These are phyloP conservation scores for Pulveroboletus ravenelii DNA, from an alignment of 768 basidiomycete genomes.

Conservation along the genomic window DNA sequence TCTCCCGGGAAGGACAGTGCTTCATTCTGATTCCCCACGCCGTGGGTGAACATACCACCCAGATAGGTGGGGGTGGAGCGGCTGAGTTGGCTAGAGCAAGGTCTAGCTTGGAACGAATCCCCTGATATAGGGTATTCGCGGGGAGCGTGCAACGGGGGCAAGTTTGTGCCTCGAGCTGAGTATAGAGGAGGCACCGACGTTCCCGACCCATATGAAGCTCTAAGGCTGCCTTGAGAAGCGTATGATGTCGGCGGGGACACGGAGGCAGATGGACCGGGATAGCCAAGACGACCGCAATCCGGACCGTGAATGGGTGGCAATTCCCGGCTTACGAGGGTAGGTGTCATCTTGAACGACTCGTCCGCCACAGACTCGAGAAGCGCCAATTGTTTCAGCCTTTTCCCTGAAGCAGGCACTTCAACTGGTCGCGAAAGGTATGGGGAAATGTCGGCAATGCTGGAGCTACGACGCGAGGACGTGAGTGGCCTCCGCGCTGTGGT, in stretches of 20 bases:
- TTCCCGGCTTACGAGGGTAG: constrained; percentile 31
- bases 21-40: constrained; percentile 15
- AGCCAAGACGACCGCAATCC: not conserved
- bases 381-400: constrained; percentile 64
- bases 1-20: constrained; percentile 9
- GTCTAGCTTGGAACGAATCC: constrained; percentile 43
- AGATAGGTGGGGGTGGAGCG: constrained; percentile 25
- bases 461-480: constrained; percentile 31
- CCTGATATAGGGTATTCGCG: constrained; percentile 4
- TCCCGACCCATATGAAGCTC: constrained; percentile 35
- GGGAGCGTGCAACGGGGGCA: not conserved
- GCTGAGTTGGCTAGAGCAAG: constrained; percentile 44
- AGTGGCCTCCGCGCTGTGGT: constrained; percentile 19
- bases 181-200: constrained; percentile 2
- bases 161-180: constrained; percentile 7
- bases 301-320: constrained; percentile 12
- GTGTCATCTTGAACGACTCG: constrained; percentile 64
- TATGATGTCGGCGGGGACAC: constrained; percentile 25
- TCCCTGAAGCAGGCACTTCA: constrained; percentile 54
- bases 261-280: constrained; percentile 24
- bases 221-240: constrained; percentile 17
- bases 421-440: constrained; percentile 57
- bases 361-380: constrained; percentile 68
- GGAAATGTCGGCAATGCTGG: constrained; percentile 61
- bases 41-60: constrained; percentile 7